Conservation (phyloP, 2,329 filamentous ascomycete species). For the Fusarium subtropicale region DNA sequence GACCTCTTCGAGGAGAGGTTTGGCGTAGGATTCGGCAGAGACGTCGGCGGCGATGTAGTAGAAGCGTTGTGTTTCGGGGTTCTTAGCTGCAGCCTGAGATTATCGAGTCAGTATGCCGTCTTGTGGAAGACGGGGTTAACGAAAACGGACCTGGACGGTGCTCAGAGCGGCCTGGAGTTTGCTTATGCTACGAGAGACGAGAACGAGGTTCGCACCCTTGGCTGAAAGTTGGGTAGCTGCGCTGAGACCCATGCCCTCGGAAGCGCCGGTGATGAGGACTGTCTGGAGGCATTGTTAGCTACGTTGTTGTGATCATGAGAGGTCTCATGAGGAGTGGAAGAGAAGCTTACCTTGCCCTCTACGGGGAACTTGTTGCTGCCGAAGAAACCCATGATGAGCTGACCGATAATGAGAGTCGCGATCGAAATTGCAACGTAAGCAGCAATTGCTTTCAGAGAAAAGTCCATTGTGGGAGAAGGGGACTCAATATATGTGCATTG, state of each 20-base stretch:
- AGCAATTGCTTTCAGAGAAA: slow-evolving; percentile 29
- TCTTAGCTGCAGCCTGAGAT: slow-evolving; percentile 71
- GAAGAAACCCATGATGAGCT: slow-evolving; percentile 74
- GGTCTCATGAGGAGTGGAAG: slow-evolving; percentile 9
- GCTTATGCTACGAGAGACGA: slow-evolving; percentile 80
- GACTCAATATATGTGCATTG: slow-evolving; percentile 1
- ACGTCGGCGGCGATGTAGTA: slow-evolving; percentile 87
- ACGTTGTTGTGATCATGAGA: slow-evolving; percentile 30
- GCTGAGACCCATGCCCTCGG: slow-evolving; percentile 89
- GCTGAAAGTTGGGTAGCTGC: slow-evolving; percentile 78
- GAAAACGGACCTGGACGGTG: slow-evolving; percentile 68
- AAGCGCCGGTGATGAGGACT: slow-evolving; percentile 88
- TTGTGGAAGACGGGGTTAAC: neutral
- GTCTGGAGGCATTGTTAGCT: slow-evolving; percentile 66
- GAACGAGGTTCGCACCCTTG: slow-evolving; percentile 87
- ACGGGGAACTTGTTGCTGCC: slow-evolving; percentile 81
- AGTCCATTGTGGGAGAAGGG: slow-evolving; percentile 33
- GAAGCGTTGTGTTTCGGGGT: slow-evolving; percentile 78
- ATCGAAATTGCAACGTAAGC: slow-evolving; percentile 26
- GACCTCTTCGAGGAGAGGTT: slow-evolving; percentile 75
- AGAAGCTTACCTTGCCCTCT: slow-evolving; percentile 76
- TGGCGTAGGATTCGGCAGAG: slow-evolving; percentile 75
- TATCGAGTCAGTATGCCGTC: slow-evolving; percentile 4
- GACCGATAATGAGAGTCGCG: slow-evolving; percentile 41
- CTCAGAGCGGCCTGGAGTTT: slow-evolving; percentile 80